Conservation (phyloP, 768 basidiomycete species). For the Lyophyllum decastes region DNA sequence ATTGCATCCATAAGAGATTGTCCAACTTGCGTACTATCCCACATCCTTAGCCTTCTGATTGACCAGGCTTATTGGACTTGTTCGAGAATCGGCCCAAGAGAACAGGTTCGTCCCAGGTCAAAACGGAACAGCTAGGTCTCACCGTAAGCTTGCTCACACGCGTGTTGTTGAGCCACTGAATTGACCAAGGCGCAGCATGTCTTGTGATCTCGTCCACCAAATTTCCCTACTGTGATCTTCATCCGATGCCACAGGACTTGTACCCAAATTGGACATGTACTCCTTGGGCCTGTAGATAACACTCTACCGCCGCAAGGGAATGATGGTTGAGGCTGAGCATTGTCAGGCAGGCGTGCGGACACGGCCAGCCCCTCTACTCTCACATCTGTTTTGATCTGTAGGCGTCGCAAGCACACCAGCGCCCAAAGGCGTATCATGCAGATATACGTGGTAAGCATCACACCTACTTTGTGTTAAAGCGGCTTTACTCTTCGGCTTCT, state of each 20-base stretch:
- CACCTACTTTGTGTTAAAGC: neutral
- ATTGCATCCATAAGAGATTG: neutral
- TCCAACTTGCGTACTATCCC: neutral
- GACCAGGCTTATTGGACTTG: neutral
- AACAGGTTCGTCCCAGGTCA: neutral
- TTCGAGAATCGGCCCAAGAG: neutral
- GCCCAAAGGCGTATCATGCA: neutral
- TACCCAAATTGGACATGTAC: neutral
- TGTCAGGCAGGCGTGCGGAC: neutral
- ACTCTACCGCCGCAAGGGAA: slow-evolving; percentile 2
- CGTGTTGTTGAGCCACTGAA: neutral
- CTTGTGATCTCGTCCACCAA: neutral
- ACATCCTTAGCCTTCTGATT: neutral
- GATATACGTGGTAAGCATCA: neutral
- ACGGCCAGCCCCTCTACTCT: neutral
- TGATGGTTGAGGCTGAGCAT: neutral
- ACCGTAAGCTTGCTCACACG: neutral
- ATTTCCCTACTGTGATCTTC: neutral
- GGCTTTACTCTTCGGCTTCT: neutral
- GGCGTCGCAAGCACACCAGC: neutral
- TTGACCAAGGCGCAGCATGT: neutral
- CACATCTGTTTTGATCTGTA: neutral
- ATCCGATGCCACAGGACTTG: slow-evolving; percentile 10
- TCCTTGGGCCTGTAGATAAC: neutral
- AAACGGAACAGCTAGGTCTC: neutral